These are phyloP conservation scores for Ophiocordyceps camponoti-floridani DNA, from an alignment of 2,329 filamentous ascomycete genomes.

Conservation along the genomic window DNA sequence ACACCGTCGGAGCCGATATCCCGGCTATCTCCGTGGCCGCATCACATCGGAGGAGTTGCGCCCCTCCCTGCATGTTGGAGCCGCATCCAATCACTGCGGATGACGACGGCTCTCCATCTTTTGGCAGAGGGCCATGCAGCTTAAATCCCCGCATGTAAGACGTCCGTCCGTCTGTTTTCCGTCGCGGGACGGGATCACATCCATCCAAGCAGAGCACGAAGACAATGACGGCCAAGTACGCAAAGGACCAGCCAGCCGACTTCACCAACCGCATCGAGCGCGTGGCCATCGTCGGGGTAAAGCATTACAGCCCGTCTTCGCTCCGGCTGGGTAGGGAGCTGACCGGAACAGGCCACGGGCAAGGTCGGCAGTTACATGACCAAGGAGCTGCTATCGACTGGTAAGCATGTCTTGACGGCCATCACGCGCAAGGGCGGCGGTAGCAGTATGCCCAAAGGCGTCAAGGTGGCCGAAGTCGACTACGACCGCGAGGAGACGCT, in stretches of 20 bases:
- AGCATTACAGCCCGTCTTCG: conserved; percentile 3
- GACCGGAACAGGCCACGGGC: conserved; percentile 17
- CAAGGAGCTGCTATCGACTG: conserved; percentile 23
- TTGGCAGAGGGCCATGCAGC: no score
- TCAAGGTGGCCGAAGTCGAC: conserved; percentile 22
- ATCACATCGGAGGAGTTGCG: not conserved
- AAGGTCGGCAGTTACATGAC: conserved; percentile 22
- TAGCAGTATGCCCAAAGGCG: conserved; percentile 23
- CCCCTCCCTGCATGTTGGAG: not conserved
- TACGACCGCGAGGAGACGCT: conserved; percentile 25
- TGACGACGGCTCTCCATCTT: not conserved
- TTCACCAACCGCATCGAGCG: conserved; percentile 17
- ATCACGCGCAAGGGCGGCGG: conserved; percentile 27
- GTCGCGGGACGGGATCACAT: not conserved
- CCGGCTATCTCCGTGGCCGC: not conserved
- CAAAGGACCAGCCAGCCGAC: conserved; percentile 7
- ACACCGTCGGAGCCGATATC: not conserved
- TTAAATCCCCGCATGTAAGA: not conserved
- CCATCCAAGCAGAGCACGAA: not conserved
- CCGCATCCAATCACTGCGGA: not conserved
- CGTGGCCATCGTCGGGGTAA: conserved; percentile 24
- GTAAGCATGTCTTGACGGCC: conserved; percentile 33
- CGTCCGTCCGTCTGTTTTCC: not conserved
- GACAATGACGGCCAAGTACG: conserved; percentile 4
- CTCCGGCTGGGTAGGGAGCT: conserved; percentile 1